phyloP scores from a whole-genome alignment of 768 basidiomycete genomes.

The Thelephora ganbajun region DNA sequence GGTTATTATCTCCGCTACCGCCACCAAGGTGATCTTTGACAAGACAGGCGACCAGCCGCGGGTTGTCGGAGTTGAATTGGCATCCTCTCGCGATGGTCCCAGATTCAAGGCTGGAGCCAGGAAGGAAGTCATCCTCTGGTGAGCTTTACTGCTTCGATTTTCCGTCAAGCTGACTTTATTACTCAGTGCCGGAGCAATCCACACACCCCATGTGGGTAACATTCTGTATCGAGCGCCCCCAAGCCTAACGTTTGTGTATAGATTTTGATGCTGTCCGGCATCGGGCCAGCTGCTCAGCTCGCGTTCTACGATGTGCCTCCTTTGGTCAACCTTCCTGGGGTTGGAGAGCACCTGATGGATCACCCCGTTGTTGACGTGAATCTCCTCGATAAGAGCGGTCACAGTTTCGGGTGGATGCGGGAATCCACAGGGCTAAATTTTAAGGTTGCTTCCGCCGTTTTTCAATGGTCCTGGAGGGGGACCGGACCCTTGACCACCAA shows the following conservation, averaged over 20 bases:
- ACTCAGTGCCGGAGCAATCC: slow-evolving; percentile 8
- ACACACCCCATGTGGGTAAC: slow-evolving; percentile 6
- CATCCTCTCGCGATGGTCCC: background rate
- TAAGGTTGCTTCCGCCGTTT: background rate
- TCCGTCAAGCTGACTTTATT: background rate
- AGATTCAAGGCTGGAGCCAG: slow-evolving; percentile 5
- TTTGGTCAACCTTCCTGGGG: slow-evolving; percentile 13
- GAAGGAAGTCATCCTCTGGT: slow-evolving; percentile 12
- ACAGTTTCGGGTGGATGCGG: background rate
- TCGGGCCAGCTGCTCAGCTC: slow-evolving; percentile 13
- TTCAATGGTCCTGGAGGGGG: background rate
- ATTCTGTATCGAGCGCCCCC: slow-evolving; percentile 2
- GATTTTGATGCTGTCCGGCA: slow-evolving; percentile 17
- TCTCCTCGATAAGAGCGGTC: slow-evolving; percentile 3
- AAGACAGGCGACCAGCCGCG: slow-evolving; percentile 19
- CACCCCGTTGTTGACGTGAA: slow-evolving; percentile 9
- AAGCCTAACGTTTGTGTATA: slow-evolving; percentile 9
- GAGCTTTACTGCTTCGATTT: background rate
- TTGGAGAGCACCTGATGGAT: slow-evolving; percentile 18
- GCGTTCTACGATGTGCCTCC: slow-evolving; percentile 8
- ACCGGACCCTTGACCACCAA: slow-evolving; percentile 2
- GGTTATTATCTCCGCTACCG: slow-evolving; percentile 40
- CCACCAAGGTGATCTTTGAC: slow-evolving; percentile 46
- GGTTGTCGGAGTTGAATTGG: slow-evolving; percentile 38
- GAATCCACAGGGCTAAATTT: slow-evolving; percentile 1